These are phyloP conservation scores for Saururus chinensis DNA, from an alignment of 164 flowering plant genomes.

Conservation along the genomic window DNA sequence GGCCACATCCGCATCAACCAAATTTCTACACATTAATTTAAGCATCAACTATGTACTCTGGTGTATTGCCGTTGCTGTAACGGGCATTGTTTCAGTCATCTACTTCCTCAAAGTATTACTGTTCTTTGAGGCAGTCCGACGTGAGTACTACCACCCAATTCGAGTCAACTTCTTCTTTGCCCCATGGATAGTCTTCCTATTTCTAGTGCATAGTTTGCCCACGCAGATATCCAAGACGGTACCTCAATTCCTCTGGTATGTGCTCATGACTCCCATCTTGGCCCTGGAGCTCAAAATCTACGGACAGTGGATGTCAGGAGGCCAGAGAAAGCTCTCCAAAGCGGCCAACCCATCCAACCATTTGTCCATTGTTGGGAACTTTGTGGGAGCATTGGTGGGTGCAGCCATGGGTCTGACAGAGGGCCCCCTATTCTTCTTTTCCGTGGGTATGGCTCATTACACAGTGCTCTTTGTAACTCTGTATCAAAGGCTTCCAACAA, in stretches of 20 bases:
- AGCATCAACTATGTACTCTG: slow-evolving; percentile 50
- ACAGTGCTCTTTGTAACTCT: slow-evolving; percentile 78
- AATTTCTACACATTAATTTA: slow-evolving; percentile 55
- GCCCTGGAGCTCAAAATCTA: slow-evolving; percentile 74
- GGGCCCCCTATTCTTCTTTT: slow-evolving; percentile 76
- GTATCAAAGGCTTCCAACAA: slow-evolving; percentile 76
- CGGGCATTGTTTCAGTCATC: slow-evolving; percentile 21
- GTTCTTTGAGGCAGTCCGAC: slow-evolving; percentile 78
- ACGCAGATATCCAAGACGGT: slow-evolving; percentile 28
- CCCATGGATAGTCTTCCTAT: slow-evolving; percentile 61
- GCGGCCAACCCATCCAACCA: slow-evolving; percentile 87
- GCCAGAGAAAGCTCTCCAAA: slow-evolving; percentile 64
- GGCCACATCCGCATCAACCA: slow-evolving; percentile 51
- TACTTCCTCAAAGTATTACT: slow-evolving; percentile 51
- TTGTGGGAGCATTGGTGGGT: slow-evolving; percentile 74
- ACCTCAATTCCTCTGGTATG: slow-evolving; percentile 51
- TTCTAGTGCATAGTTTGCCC: slow-evolving; percentile 60
- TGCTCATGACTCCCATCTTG: slow-evolving; percentile 65
- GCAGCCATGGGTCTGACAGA: slow-evolving; percentile 82
- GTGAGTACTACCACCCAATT: slow-evolving; percentile 77
- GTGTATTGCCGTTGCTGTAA: slow-evolving; percentile 49
- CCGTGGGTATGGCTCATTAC: slow-evolving; percentile 84
- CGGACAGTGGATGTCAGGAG: slow-evolving; percentile 96
- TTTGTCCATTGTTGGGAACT: slow-evolving; percentile 75
- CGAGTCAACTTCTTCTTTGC: slow-evolving; percentile 93